Evolutionary conservation across 495 filamentous ascomycete species (phyloP).

Genomic region (Glarea lozoyensis): DNA sequence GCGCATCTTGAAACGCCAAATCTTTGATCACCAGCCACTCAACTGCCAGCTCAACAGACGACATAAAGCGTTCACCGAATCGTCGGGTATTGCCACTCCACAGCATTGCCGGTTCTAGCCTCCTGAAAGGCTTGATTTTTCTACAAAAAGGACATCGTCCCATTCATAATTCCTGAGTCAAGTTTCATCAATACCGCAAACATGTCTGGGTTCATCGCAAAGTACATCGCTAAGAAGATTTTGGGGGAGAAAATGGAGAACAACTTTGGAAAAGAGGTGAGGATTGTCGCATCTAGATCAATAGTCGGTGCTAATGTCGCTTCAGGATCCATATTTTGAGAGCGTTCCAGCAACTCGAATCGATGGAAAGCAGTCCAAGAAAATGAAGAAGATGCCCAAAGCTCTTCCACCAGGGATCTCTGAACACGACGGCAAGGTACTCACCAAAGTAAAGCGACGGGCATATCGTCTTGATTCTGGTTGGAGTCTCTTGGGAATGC

Average conservation of each 20-base stretch:
- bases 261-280: constrained; percentile 59
- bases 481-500: constrained; percentile 64
- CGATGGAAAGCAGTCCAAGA: constrained; percentile 39
- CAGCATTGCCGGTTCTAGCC: neutral
- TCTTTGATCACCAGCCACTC: constrained; percentile 6
- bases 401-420: constrained; percentile 65
- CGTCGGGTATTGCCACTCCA: neutral
- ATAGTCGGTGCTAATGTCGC: constrained; percentile 12
- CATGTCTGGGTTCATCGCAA: constrained; percentile 46
- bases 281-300: constrained; percentile 10
- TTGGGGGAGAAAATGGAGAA: constrained; percentile 57
- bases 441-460: constrained; percentile 68
- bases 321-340: constrained; percentile 66
- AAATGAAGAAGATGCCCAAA: constrained; percentile 59
- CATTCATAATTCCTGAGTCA: too few relatives aligned
- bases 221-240: constrained; percentile 55
- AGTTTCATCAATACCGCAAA: constrained; percentile 12
- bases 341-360: constrained; percentile 59
- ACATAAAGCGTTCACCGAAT: constrained; percentile 1
- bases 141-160: neutral
- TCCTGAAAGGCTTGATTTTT: neutral
- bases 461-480: constrained; percentile 76
- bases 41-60: constrained; percentile 3
- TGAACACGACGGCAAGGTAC: constrained; percentile 65
- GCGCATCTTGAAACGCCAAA: constrained; percentile 7